Base-by-base conservation (phyloP, 2,329 filamentous ascomycete genomes). In the Fusarium dlaminii region DNA sequence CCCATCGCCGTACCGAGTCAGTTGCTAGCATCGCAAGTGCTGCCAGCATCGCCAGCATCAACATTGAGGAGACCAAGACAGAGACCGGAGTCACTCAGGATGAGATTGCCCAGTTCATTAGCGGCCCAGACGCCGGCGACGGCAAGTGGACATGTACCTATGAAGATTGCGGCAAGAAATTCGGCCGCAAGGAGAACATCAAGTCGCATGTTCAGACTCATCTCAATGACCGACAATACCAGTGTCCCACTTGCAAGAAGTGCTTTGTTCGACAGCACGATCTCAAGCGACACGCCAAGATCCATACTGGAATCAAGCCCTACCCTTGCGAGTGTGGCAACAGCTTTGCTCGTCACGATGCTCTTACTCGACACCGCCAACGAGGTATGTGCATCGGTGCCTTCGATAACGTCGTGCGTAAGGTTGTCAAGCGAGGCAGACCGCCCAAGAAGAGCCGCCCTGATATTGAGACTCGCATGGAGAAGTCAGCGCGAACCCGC, bases 201-300 rank as follows among this genome's bases (percentile, higher is more conserved):
- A 97, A 98, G 82, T 97, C 95, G 2, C 96, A 99, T 82, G 94
- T 99, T 20, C 96, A 99, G 84, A 99, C 96, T 8, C 96, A 99
- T 83, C 91, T 99, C 73, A 96, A 97, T 78, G 96, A 99, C 82
- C 90, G 96, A 54, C 96, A 98, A 81, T 99, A 94, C 84, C 92
- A 94, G 82, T 99, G 96, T 84, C 95, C 96, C 51, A 92, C 93
- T 63, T 99, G 96, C 85, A 89, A 93, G 59, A 98, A 98, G 85
- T 96, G 95, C 84, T 99, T 99, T 81, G 96, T 98, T 46, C 92
- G 96, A 42, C 95, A 98, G 78, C 96, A 99, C 81, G 96, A 99
- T 82, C 90, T 98, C 70, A 99, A 98, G 87, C 91, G 96, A 69
- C 96, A 99, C 81, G 93, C 95, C 76, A 98, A 98, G 85, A 99